Conservation (phyloP, 768 basidiomycete genomes). For the Pleurotus cornucopiae region DNA sequence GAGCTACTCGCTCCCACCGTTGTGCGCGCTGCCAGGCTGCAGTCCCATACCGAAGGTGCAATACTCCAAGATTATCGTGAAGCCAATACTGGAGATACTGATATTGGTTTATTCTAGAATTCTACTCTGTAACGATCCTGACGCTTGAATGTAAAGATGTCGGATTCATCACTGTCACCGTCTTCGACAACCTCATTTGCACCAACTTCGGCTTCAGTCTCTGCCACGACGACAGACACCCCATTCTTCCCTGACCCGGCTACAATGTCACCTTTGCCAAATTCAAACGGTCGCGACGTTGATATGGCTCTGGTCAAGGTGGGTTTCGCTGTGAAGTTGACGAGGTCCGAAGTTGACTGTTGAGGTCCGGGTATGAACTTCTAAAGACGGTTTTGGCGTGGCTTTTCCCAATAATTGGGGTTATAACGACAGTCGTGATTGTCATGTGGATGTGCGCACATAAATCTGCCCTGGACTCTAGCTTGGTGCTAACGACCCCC, state of each 20-base stretch:
- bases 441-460: conserved; percentile 7
- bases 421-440: conserved; percentile 16
- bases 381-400: conserved; percentile 20
- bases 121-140: no score
- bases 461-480: no score
- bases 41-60: no score
- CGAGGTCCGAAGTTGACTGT: no score
- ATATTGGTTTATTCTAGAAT: no score
- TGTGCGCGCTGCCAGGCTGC: background rate
- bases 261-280: conserved; percentile 6
- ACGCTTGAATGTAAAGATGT: background rate
- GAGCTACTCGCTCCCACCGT: background rate
- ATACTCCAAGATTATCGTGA: no score
- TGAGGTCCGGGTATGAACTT: no score
- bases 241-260: conserved; percentile 25
- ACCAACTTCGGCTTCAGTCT: conserved; percentile 1
- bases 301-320: conserved; percentile 21
- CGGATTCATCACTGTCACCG: background rate
- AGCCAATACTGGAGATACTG: no score
- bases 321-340: background rate
- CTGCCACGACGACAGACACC: conserved; percentile 12
- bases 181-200: background rate
- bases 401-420: conserved; percentile 21
- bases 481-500: no score
- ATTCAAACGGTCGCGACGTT: background rate